Evolutionary conservation across 352 stramenopile genomes (phyloP), one percentile per base, ranked within the genome.

Genomic region (Phytophthora lateralis): DNA sequence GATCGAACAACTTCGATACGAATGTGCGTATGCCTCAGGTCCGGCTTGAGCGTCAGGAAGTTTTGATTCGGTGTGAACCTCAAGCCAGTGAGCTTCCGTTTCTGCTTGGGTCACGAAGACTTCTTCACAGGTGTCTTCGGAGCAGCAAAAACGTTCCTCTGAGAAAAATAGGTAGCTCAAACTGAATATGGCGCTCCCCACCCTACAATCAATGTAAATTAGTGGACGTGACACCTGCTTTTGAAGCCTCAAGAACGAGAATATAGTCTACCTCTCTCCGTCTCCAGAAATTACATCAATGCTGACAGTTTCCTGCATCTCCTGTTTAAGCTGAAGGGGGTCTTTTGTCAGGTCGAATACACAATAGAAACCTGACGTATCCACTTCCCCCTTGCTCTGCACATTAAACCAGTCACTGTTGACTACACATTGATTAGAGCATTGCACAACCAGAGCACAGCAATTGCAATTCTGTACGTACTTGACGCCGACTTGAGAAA

Each of bases 141-240:
- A 55, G 29, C 83, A 92, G 44, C 61, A 76, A 48, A 75, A 80
- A 1, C 41, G 60, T 21, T 85, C 66, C 50, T 87, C 67, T 1
- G 83, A 90, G 30, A 82, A 90, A 52, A 73, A 91, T 12, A 93
- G 42, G 35, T 88, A 93, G 52, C 82, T 89, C n/a, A 93, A 63
- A 50, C 76, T 91, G 64, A 93, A 93, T 10, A 82, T 53, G 6
- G 75, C 68, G 32, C 45, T 78, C 17, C 75, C 82, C 2, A 82
- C 58, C 27, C 64, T 73, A 57, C 11, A 35, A 54, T 17, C 7
- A 29, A 26, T 46, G 39, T 24, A 45, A 45, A 24, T 45, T 45
- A 45, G n/a, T 45, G 8, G 11, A 35, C 6, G 27, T 30, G 41
- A 17, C 38, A 52, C 43, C 27, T 6, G 4, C 51, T 45, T 41